These are phyloP conservation scores for Flammula alnicola DNA, from an alignment of 1,284 basidiomycete species.

Conservation along the genomic window DNA sequence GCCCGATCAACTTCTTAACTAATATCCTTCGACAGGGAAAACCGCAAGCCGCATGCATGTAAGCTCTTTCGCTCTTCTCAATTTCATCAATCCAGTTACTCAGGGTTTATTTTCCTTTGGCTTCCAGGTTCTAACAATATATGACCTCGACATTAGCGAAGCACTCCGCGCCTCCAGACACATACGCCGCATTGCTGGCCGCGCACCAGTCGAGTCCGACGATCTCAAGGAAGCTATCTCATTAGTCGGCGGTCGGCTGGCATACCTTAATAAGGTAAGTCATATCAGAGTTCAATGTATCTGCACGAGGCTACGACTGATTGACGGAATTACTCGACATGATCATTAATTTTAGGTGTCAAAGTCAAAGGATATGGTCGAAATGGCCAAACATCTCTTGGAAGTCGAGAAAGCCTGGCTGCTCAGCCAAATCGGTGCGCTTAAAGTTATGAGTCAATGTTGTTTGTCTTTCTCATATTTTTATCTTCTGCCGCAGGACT, in stretches of 20 bases:
- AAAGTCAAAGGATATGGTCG: constrained; percentile 61
- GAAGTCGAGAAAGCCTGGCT: constrained; percentile 80
- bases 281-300: neutral
- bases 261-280: constrained; percentile 69
- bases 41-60: constrained; percentile 76
- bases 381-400: constrained; percentile 67
- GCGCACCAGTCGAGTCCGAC: constrained; percentile 39
- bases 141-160: constrained; percentile 69
- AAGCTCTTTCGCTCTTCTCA: constrained; percentile 20
- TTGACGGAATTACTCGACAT: too few relatives aligned
- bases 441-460: neutral
- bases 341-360: constrained; percentile 36
- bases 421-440: constrained; percentile 71
- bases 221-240: constrained; percentile 56
- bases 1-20: neutral
- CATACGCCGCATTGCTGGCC: constrained; percentile 48
- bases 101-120: constrained; percentile 8
- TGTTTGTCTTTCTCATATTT: constrained; percentile 5
- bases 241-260: constrained; percentile 77
- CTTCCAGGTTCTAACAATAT: constrained; percentile 68
- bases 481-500: constrained; percentile 36
- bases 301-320: neutral
- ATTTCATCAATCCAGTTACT: too few relatives aligned
- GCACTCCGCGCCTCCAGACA: constrained; percentile 63
- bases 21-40: constrained; percentile 50